Conservation (phyloP, 352 stramenopile species). For the Sclerospora graminicola region DNA sequence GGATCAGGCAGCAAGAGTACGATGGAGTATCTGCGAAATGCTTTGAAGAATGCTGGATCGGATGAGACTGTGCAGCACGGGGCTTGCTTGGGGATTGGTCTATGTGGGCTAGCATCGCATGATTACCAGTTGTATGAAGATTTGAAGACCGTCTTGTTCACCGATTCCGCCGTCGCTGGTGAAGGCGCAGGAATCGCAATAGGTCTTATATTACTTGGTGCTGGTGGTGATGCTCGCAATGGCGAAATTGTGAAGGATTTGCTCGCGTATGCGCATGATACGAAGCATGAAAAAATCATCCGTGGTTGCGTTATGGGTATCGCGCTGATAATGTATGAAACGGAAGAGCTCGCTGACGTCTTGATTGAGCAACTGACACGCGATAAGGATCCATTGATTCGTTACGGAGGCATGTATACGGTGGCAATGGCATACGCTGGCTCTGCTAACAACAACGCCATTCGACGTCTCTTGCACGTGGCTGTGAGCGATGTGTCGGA, state of each 20-base stretch:
- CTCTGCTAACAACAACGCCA: conserved; percentile 95
- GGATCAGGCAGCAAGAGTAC: conserved; percentile 74
- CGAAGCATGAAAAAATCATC: conserved; percentile 99
- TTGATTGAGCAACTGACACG: conserved; percentile 96
- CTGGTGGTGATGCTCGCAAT: conserved; percentile 78
- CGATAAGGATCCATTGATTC: conserved; percentile 96
- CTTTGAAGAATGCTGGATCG: conserved; percentile 72
- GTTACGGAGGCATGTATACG: conserved; percentile 97
- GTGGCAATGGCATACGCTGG: conserved; percentile 96
- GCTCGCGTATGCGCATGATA: conserved; percentile 96
- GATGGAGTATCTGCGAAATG: conserved; percentile 82
- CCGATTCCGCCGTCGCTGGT: conserved; percentile 95
- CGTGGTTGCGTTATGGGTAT: conserved; percentile 95
- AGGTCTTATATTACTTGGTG: conserved; percentile 95
- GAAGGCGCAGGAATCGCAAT: conserved; percentile 97
- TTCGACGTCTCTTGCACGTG: conserved; percentile 95
- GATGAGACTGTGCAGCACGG: conserved; percentile 98
- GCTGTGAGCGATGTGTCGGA: conserved; percentile 98
- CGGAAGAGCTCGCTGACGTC: conserved; percentile 92
- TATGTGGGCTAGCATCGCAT: conserved; percentile 92
- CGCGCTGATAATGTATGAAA: conserved; percentile 97
- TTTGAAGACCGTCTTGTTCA: conserved; percentile 96
- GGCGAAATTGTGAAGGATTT: conserved; percentile 88
- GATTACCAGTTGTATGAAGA: conserved; percentile 94
- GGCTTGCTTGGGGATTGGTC: conserved; percentile 93